Evolutionary conservation across 2,329 filamentous ascomycete species (phyloP), one percentile per base, ranked within the genome.

Genomic region (Penicillium sp.): DNA sequence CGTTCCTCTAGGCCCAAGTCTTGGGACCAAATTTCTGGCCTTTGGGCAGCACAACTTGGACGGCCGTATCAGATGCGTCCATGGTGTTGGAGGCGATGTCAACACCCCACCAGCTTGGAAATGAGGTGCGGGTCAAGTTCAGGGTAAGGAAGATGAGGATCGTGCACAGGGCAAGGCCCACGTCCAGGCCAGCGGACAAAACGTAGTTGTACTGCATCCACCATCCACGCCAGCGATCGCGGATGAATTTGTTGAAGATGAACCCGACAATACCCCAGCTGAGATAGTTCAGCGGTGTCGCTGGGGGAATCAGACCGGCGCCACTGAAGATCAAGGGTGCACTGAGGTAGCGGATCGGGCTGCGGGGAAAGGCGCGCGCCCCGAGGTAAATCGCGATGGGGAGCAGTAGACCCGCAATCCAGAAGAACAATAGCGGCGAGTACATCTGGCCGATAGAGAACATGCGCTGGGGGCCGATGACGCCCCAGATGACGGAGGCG

Each of bases 151-250:
- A 86, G 41, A 87, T 82, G 41, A 87, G 61, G 23, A 88, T 75
- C 0, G 82, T 83, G 21, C 75, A 77, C 14, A 87, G 61, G 9
- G 82, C 79, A 4, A 86, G 72, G 4, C 84, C 84, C 33, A 77
- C 78, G 60, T 87, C 84, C 25, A 88, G 68, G 1, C 80, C 84
- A 0, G 84, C 84, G 14, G 83, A 86, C 0, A 82, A 79, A 56
- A 87, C 75, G 60, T 87, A 88, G 69, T 88, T 87, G 69, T 86
- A 88, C 62, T 83, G 80, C 62, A 84, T 70, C 84, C 84, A 88
- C 84, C 84, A 87, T 21, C 81, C 83, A 3, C 74, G 77, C 65
- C 76, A 83, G 47, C 77, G 74, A 42, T 80, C 74, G 58, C 78
- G 78, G 58, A 87, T 77, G 52, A 73, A 79, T 54, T 76, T 83